phyloP scores from a whole-genome alignment of 2,329 filamentous ascomycete genomes.

The Talaromyces pinophilus region DNA sequence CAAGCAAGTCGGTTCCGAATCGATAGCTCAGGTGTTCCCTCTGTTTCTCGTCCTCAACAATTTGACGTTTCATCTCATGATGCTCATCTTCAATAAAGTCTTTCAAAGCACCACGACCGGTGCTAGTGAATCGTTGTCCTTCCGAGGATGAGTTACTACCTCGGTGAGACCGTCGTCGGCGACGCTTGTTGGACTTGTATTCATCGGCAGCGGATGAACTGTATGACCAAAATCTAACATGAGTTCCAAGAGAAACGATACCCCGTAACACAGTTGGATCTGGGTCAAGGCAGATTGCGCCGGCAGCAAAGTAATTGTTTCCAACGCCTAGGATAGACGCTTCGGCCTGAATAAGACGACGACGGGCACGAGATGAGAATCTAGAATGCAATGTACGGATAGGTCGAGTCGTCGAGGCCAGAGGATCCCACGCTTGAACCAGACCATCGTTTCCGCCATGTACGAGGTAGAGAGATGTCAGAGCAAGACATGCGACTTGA shows the following conservation, averaged over 20 bases:
- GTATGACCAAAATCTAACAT: slow-evolving; percentile 91
- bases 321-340: slow-evolving; percentile 67
- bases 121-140: slow-evolving; percentile 60
- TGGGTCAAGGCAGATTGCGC: slow-evolving; percentile 82
- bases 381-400: slow-evolving; percentile 84
- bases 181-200: slow-evolving; percentile 75
- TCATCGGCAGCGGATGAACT: slow-evolving; percentile 76
- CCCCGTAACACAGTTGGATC: slow-evolving; percentile 84
- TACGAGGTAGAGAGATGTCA: slow-evolving; percentile 84
- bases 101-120: slow-evolving; percentile 68
- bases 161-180: slow-evolving; percentile 67
- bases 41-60: slow-evolving; percentile 66
- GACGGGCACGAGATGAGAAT: slow-evolving; percentile 78
- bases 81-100: slow-evolving; percentile 87
- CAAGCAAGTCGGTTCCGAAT: slow-evolving; percentile 78
- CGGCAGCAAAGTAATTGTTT: slow-evolving; percentile 76
- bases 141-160: slow-evolving; percentile 59
- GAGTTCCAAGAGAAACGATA: slow-evolving; percentile 81
- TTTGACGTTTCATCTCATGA: slow-evolving; percentile 74
- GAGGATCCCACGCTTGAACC: slow-evolving; percentile 94
- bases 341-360: slow-evolving; percentile 68
- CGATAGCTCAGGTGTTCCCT: slow-evolving; percentile 70
- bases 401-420: slow-evolving; percentile 75
- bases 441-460: slow-evolving; percentile 93
- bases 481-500: slow-evolving; percentile 75